Conservation (phyloP, 1,284 basidiomycete genomes). For the Melampsora medusae region DNA sequence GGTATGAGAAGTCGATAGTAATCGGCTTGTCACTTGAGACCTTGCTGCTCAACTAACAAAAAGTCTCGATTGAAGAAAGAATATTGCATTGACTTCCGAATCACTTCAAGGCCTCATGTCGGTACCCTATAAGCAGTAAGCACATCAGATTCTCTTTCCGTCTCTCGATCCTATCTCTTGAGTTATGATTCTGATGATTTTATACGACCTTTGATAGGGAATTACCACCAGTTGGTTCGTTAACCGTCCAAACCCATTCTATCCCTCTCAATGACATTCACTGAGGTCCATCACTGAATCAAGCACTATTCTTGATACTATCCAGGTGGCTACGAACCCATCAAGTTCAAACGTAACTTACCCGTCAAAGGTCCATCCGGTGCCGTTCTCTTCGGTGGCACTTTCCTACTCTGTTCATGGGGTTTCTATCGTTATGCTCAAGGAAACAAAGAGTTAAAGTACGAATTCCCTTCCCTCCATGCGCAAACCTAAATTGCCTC, state of each 20-base stretch:
- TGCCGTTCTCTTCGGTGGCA: constrained; percentile 76
- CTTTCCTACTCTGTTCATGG: constrained; percentile 79
- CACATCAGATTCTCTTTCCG: neutral
- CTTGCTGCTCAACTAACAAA: too few relatives aligned
- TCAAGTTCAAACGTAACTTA: constrained; percentile 95
- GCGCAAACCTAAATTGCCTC: too few relatives aligned
- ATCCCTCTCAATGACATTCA: neutral
- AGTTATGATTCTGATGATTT: neutral
- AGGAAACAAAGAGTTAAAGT: constrained; percentile 91
- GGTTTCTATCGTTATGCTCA: constrained; percentile 89
- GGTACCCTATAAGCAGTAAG: constrained; percentile 43
- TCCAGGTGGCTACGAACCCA: constrained; percentile 78
- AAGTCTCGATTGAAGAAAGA: too few relatives aligned
- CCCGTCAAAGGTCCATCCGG: constrained; percentile 88
- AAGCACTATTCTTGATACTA: constrained; percentile 6
- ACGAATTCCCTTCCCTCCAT: constrained; percentile 52
- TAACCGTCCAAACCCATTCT: neutral
- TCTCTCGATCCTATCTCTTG: neutral
- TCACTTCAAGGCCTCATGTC: constrained; percentile 8
- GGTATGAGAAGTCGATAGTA: too few relatives aligned
- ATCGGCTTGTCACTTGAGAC: too few relatives aligned
- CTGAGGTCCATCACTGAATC: neutral
- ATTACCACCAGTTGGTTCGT: constrained; percentile 31
- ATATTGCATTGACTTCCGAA: too few relatives aligned
- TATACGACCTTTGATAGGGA: constrained; percentile 12